Conservation (phyloP, 2,329 filamentous ascomycete species). For the Calonectria crousiana region DNA sequence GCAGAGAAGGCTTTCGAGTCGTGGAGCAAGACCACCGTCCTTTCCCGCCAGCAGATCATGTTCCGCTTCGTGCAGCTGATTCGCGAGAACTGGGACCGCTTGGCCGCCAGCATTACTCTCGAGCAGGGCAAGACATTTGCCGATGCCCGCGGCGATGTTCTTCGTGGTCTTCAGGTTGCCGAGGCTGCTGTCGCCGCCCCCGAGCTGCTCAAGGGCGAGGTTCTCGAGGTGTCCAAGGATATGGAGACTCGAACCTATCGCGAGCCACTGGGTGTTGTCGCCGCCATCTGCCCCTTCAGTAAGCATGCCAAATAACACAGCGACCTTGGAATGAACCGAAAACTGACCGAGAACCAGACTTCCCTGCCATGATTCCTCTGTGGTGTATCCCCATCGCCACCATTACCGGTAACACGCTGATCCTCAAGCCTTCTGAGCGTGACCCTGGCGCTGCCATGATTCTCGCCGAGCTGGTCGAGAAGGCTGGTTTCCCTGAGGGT, state of each 20-base stretch:
- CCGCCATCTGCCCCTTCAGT: constrained; percentile 91
- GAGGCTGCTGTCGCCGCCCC: constrained; percentile 86
- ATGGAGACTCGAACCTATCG: constrained; percentile 90
- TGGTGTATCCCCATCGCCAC: constrained; percentile 91
- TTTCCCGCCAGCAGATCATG: constrained; percentile 86
- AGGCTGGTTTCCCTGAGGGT: constrained; percentile 85
- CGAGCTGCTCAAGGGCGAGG: constrained; percentile 84
- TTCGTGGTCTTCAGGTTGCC: constrained; percentile 85
- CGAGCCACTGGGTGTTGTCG: constrained; percentile 84
- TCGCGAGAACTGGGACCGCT: constrained; percentile 85
- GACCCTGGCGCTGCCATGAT: constrained; percentile 90
- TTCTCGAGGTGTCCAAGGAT: constrained; percentile 88
- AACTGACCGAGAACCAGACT: constrained; percentile 67
- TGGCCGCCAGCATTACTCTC: constrained; percentile 86
- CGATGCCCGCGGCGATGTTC: constrained; percentile 84
- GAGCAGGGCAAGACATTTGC: constrained; percentile 92
- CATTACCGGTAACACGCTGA: constrained; percentile 84
- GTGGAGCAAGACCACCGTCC: constrained; percentile 79
- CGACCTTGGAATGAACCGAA: not conserved
- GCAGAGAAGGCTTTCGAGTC: constrained; percentile 80
- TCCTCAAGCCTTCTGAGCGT: constrained; percentile 88
- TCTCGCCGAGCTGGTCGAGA: constrained; percentile 80
- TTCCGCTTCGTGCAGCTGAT: constrained; percentile 87
- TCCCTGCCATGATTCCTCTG: constrained; percentile 93
- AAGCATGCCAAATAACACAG: constrained; percentile 48